Conservation (phyloP, 2,329 filamentous ascomycete species). For the Trichoderma koningiopsis region DNA sequence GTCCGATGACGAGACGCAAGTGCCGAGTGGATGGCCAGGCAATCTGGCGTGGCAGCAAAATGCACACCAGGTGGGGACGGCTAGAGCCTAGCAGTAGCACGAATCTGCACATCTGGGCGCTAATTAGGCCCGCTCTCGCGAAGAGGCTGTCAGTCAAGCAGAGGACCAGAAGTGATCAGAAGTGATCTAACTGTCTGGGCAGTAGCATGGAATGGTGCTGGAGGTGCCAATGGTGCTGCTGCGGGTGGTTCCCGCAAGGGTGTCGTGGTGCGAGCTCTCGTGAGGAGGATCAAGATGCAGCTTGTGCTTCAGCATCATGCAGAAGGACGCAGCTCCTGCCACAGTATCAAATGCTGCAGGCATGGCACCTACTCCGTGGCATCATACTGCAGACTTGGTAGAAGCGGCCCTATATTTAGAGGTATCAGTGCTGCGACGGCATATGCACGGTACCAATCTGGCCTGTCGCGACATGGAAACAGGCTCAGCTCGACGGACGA, state of each 20-base stretch:
- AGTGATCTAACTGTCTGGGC: neutral
- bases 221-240: neutral
- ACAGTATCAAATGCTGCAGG: too few relatives aligned
- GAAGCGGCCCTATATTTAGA: neutral
- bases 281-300: neutral
- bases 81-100: neutral
- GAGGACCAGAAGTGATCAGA: neutral
- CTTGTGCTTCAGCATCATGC: neutral
- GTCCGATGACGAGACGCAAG: conserved; percentile 21
- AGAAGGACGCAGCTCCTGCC: neutral
- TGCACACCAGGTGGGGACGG: neutral
- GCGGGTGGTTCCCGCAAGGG: neutral
- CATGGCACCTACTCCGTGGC: too few relatives aligned
- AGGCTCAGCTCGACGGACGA: conserved; percentile 8
- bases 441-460: neutral
- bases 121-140: neutral
- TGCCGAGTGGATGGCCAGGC: conserved; percentile 20
- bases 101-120: conserved; percentile 6
- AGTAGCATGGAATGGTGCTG: neutral
- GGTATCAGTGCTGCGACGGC: neutral
- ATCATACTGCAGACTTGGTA: neutral
- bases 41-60: conserved; percentile 3
- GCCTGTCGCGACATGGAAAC: neutral
- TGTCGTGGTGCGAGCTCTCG: neutral
- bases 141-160: neutral